Evolutionary conservation across 345 rosid species (phyloP).

Genomic region (Lumnitzera littorea): DNA sequence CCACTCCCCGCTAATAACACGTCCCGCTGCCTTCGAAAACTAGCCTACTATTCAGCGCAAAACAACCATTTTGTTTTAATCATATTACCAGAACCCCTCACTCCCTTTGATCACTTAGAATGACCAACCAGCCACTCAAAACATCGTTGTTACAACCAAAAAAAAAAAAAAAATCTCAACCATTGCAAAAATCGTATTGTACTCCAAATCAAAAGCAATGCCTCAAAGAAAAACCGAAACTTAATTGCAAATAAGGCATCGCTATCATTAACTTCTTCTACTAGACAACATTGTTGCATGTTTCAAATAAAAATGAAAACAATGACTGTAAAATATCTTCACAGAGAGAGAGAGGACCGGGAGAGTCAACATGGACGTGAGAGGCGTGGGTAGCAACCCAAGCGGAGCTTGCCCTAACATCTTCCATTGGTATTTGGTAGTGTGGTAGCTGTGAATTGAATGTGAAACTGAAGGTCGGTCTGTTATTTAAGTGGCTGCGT

Average conservation of each 20-base stretch:
- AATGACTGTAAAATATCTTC: too few relatives aligned
- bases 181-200: too few relatives aligned
- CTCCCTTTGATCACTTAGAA: not conserved
- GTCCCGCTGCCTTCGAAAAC: too few relatives aligned
- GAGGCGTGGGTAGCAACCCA: constrained; percentile 59
- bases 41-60: too few relatives aligned
- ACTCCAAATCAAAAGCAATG: too few relatives aligned
- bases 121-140: not conserved
- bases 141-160: not conserved
- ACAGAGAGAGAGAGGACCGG: constrained; percentile 22
- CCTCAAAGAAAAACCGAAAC: too few relatives aligned
- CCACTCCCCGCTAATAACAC: too few relatives aligned
- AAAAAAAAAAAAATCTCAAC: not conserved
- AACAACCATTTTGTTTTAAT: too few relatives aligned
- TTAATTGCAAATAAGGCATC: too few relatives aligned
- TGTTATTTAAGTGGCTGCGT: not conserved
- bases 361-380: constrained; percentile 44
- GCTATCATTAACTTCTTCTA: too few relatives aligned
- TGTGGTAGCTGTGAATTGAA: too few relatives aligned
- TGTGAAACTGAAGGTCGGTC: not conserved
- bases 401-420: constrained; percentile 52
- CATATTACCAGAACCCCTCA: not conserved
- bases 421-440: constrained; percentile 27
- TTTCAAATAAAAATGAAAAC: not conserved
- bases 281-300: not conserved